These are phyloP conservation scores for Vitis rupestris DNA, from an alignment of 164 flowering plant genomes.

Conservation along the genomic window DNA sequence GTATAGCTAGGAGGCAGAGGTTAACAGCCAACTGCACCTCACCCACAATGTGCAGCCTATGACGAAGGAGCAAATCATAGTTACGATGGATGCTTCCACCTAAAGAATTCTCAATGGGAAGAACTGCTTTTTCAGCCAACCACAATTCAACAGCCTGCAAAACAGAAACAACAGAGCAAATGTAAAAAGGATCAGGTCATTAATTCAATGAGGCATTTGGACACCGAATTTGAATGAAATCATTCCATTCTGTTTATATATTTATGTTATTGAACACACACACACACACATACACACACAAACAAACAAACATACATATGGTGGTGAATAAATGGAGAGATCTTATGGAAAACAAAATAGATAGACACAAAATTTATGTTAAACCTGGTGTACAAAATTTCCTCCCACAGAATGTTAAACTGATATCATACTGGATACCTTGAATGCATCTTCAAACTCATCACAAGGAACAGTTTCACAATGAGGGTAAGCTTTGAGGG, in stretches of 20 bases:
- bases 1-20: slow-evolving; percentile 62
- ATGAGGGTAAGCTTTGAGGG: slow-evolving; percentile 60
- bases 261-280: too few species aligned
- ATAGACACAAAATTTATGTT: too few species aligned
- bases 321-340: not conserved
- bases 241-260: too few species aligned
- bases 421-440: slow-evolving; percentile 30
- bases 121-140: slow-evolving; percentile 71
- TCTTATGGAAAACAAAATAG: not conserved
- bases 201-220: not conserved
- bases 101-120: slow-evolving; percentile 68
- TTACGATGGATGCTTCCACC: slow-evolving; percentile 74
- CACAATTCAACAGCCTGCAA: slow-evolving; percentile 72
- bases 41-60: slow-evolving; percentile 72
- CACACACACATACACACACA: too few species aligned
- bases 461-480: slow-evolving; percentile 75
- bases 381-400: not conserved
- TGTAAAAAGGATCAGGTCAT: not conserved
- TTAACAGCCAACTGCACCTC: slow-evolving; percentile 64
- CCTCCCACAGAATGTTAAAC: not conserved
- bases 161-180: slow-evolving; percentile 3
- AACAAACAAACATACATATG: not conserved
- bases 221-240: not conserved
- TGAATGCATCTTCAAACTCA: slow-evolving; percentile 65
- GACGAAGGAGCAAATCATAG: slow-evolving; percentile 74